A percentile compares a stretch with the other conserved stretches of the same genome.
Conservation (phyloP, 192 early-diverging fungal species). For the Coemansia biformis region DNA sequence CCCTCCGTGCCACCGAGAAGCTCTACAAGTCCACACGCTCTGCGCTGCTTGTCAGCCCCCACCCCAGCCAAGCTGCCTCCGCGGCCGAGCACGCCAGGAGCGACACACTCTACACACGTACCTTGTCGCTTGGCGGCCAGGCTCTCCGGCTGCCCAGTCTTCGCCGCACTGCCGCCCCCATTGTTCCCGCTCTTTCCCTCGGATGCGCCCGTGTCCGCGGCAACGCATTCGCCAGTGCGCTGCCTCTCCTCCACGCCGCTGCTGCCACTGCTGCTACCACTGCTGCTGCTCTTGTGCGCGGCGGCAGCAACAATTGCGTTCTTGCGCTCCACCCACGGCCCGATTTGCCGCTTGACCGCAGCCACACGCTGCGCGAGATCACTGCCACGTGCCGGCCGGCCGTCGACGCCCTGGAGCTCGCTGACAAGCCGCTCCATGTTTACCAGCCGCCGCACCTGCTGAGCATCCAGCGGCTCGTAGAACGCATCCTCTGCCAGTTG, state of each 20-base stretch:
- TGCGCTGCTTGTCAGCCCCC: too few relatives aligned
- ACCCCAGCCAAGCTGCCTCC: too few relatives aligned
- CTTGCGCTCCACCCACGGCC: slow-evolving; percentile 32
- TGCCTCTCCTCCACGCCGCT: background rate
- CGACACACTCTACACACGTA: too few relatives aligned
- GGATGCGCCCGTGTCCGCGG: background rate
- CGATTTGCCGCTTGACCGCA: slow-evolving; percentile 7
- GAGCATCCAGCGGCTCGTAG: slow-evolving; percentile 31
- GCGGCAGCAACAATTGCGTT: slow-evolving; percentile 11
- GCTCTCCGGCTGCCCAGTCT: slow-evolving; percentile 6
- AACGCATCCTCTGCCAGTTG: slow-evolving; percentile 16
- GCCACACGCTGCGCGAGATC: slow-evolving; percentile 5
- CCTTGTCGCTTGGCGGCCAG: slow-evolving; percentile 20
- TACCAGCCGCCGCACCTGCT: slow-evolving; percentile 27
- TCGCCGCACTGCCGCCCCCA: too few relatives aligned
- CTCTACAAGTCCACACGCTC: slow-evolving; percentile 14
- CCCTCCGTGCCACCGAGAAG: slow-evolving; percentile 41
- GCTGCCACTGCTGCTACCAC: background rate
- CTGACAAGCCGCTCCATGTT: slow-evolving; percentile 26
- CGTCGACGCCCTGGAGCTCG: too few relatives aligned
- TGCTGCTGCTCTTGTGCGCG: background rate
- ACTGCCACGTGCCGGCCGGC: background rate
- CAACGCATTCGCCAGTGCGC: background rate
- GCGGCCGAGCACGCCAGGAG: too few relatives aligned
- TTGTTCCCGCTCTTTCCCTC: too few relatives aligned